Evolutionary conservation across 2,329 filamentous ascomycete genomes (phyloP).

Genomic region (Pleoardoris graminearum): DNA sequence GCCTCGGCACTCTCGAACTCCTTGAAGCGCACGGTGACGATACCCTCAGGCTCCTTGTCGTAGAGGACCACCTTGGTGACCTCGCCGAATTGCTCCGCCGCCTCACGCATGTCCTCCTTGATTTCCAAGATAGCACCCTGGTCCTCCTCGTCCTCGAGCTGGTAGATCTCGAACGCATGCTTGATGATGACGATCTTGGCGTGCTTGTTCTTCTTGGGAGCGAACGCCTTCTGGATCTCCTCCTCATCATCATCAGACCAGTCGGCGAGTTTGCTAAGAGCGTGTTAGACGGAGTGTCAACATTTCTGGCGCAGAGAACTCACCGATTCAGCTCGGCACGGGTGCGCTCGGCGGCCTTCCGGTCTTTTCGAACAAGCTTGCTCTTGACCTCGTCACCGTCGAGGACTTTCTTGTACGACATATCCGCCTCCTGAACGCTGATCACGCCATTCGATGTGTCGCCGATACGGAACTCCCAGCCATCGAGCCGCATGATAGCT

Average conservation of each 20-base stretch:
- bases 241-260: slow-evolving; percentile 84
- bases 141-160: slow-evolving; percentile 85
- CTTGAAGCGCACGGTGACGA: slow-evolving; percentile 82
- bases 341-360: slow-evolving; percentile 88
- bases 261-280: slow-evolving; percentile 77
- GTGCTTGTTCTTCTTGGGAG: slow-evolving; percentile 61
- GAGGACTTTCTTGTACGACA: slow-evolving; percentile 86
- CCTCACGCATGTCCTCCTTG: slow-evolving; percentile 90
- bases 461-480: slow-evolving; percentile 76
- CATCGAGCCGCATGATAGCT: slow-evolving; percentile 79
- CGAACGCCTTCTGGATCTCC: slow-evolving; percentile 37
- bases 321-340: slow-evolving; percentile 81
- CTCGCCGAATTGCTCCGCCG: slow-evolving; percentile 81
- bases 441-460: slow-evolving; percentile 58
- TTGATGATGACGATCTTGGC: slow-evolving; percentile 86
- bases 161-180: slow-evolving; percentile 87
- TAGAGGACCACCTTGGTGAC: slow-evolving; percentile 92
- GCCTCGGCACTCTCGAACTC: slow-evolving; percentile 63
- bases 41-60: slow-evolving; percentile 80
- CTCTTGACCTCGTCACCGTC: slow-evolving; percentile 57
- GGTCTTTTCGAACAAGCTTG: slow-evolving; percentile 66
- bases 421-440: slow-evolving; percentile 80
- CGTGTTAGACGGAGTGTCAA: slow-evolving; percentile 22
- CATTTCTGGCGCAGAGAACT: slow-evolving; percentile 17
- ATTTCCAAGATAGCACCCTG: slow-evolving; percentile 83